A percentile compares a stretch with the other conserved stretches of the same genome.
phyloP scores from a whole-genome alignment of 768 basidiomycete genomes.

The Boletus eberwhitei region DNA sequence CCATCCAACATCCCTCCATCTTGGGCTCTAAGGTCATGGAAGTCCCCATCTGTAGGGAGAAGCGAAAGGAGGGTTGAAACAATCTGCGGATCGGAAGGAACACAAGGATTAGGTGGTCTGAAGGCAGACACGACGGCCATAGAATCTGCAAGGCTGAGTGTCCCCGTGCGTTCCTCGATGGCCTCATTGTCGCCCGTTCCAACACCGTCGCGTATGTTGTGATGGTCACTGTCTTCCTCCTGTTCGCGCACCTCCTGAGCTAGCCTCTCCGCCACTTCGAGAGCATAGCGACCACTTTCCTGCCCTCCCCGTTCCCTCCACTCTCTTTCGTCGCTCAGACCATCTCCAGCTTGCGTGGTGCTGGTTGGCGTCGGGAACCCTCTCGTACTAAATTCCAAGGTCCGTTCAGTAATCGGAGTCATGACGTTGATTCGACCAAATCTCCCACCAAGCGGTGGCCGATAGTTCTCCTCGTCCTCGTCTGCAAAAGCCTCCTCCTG shows the following conservation, averaged over 20 bases:
- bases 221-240: constrained; percentile 16
- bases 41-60: constrained; percentile 57
- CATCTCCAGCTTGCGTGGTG: constrained; percentile 47
- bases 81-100: constrained; percentile 72
- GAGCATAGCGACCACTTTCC: constrained; percentile 42
- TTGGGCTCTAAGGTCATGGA: constrained; percentile 53
- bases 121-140: constrained; percentile 61
- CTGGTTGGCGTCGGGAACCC: constrained; percentile 37
- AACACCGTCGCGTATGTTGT: constrained; percentile 7
- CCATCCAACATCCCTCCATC: constrained; percentile 59
- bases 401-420: constrained; percentile 97
- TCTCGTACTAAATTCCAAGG: constrained; percentile 77
- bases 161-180: constrained; percentile 60
- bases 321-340: constrained; percentile 17
- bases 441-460: constrained; percentile 62
- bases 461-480: constrained; percentile 31
- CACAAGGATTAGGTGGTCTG: constrained; percentile 82
- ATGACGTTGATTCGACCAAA: constrained; percentile 87
- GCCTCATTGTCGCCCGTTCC: constrained; percentile 17
- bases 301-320: constrained; percentile 20
- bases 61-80: constrained; percentile 61
- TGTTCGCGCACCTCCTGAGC: constrained; percentile 44
- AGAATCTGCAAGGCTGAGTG: constrained; percentile 62
- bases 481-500: constrained; percentile 29
- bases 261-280: constrained; percentile 54